These are phyloP conservation scores for Laburnicola sp. DNA, from an alignment of 2,329 filamentous ascomycete species.

Conservation along the genomic window DNA sequence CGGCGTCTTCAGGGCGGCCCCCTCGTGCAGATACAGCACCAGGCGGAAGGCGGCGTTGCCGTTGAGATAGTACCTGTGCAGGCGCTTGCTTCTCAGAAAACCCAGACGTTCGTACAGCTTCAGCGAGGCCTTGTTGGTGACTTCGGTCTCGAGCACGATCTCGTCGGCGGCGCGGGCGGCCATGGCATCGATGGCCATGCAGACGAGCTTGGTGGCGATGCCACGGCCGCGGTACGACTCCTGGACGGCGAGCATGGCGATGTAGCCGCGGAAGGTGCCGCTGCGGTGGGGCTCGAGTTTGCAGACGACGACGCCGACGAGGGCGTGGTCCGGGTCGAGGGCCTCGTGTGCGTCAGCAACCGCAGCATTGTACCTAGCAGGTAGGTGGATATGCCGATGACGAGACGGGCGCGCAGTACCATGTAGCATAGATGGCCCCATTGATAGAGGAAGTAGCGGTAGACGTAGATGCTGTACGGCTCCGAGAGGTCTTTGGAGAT, in stretches of 20 bases:
- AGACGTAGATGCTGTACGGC: constrained; percentile 99
- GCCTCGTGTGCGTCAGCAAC: too few species aligned
- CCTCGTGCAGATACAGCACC: constrained; percentile 72
- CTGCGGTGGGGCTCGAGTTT: constrained; percentile 90
- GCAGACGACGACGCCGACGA: constrained; percentile 90
- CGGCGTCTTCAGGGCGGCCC: constrained; percentile 38
- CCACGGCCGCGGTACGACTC: constrained; percentile 78
- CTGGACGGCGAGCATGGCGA: constrained; percentile 95
- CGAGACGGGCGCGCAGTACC: constrained; percentile 53
- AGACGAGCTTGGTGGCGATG: constrained; percentile 84
- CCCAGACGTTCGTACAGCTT: constrained; percentile 90
- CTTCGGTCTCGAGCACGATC: constrained; percentile 94
- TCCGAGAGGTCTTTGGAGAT: constrained; percentile 97
- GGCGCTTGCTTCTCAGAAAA: constrained; percentile 86
- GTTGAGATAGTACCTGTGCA: constrained; percentile 95
- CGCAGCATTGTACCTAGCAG: too few species aligned
- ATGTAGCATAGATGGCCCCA: constrained; percentile 98
- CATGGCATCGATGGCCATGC: constrained; percentile 90
- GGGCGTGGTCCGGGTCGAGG: constrained; percentile 50
- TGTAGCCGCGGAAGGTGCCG: constrained; percentile 88
- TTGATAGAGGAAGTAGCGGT: constrained; percentile 96
- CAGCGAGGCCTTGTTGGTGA: constrained; percentile 86
- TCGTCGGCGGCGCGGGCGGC: constrained; percentile 81
- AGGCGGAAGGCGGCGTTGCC: constrained; percentile 92
- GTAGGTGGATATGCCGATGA: too few species aligned